phyloP scores from a whole-genome alignment of 108 stramenopile genomes.

The Stephanodiscus minutulus region DNA sequence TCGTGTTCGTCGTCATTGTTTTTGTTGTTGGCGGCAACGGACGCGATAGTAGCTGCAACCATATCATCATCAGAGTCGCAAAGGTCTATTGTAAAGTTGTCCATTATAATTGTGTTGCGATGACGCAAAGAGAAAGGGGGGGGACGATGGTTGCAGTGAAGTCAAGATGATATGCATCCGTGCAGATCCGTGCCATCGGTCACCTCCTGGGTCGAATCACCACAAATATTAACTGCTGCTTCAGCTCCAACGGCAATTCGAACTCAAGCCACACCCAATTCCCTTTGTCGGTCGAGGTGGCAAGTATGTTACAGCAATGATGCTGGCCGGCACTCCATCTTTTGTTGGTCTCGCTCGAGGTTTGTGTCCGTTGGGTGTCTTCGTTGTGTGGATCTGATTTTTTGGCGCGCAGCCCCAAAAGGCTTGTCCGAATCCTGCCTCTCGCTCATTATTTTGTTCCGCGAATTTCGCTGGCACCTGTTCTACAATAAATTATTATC shows the following conservation, averaged over 20 bases:
- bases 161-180: background rate
- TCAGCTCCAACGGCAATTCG: background rate
- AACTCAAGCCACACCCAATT: background rate
- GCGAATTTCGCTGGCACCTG: no score
- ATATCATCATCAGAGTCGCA: constrained; percentile 35
- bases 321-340: background rate
- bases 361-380: no score
- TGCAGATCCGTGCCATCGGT: no score
- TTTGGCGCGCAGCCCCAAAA: no score
- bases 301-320: background rate
- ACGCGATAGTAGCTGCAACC: constrained; percentile 7
- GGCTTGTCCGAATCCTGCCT: no score
- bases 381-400: no score
- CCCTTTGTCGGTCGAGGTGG: background rate
- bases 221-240: no score
- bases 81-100: constrained; percentile 30
- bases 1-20: background rate
- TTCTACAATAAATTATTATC: no score
- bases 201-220: no score
- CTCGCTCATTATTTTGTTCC: no score
- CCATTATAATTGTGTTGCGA: constrained; percentile 1
- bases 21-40: background rate
- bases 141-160: background rate
- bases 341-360: no score
- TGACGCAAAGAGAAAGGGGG: background rate